These are phyloP conservation scores for Candida verbasci DNA, from an alignment of 805 yeast species.

Conservation along the genomic window DNA sequence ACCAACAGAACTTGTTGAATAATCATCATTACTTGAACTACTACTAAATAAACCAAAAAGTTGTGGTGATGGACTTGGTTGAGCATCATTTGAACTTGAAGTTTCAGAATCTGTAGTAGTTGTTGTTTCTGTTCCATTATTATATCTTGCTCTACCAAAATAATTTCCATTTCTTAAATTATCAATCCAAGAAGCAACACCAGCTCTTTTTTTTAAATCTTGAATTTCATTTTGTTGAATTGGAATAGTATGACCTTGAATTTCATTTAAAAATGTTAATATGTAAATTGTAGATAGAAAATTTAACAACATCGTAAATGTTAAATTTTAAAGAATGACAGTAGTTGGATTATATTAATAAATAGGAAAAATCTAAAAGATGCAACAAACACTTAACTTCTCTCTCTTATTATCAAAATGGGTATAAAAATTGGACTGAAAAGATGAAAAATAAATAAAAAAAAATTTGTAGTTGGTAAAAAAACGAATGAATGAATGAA, in stretches of 20 bases:
- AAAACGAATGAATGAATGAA: slow-evolving; percentile 3
- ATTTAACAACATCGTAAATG: slow-evolving; percentile 3
- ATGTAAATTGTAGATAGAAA: slow-evolving; percentile 4
- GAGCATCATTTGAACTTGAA: neutral
- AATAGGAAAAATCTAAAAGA: neutral
- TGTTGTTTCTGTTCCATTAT: neutral
- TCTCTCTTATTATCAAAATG: no score
- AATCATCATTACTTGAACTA: no score
- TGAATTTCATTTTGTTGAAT: neutral
- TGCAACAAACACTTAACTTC: no score
- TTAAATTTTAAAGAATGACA: slow-evolving; percentile 1
- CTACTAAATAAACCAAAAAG: no score
- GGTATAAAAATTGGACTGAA: no score
- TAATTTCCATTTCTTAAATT: slow-evolving; percentile 1
- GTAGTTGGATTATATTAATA: slow-evolving; percentile 4
- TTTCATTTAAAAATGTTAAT: slow-evolving; percentile 1
- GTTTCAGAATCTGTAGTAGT: neutral
- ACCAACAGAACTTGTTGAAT: no score
- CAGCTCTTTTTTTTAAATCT: neutral
- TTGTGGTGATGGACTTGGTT: no score
- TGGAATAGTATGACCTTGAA: slow-evolving; percentile 2
- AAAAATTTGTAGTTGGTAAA: no score
- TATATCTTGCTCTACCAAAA: slow-evolving; percentile 3
- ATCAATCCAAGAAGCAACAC: neutral
- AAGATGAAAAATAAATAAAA: no score